Conservation (phyloP, 352 stramenopile genomes). For the Pythium plurisporium region DNA sequence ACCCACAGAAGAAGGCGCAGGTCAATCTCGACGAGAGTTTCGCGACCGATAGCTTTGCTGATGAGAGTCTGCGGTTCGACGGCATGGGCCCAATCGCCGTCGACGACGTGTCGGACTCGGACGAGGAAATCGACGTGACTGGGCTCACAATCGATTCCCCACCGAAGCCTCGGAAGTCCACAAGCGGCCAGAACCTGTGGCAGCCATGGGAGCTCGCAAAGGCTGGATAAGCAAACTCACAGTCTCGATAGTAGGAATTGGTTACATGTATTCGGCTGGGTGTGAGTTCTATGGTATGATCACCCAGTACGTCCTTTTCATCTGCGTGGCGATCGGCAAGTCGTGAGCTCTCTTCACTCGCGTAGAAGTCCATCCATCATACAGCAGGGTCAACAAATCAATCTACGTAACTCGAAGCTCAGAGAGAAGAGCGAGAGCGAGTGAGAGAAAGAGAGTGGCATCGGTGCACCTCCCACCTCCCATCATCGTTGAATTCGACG, state of each 20-base stretch:
- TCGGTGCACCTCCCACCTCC: background rate
- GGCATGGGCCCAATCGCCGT: conserved; percentile 32
- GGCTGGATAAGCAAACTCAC: conserved; percentile 25
- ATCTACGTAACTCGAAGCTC: no score
- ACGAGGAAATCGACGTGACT: conserved; percentile 67
- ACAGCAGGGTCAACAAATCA: no score
- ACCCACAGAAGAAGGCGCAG: conserved; percentile 1
- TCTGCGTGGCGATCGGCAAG: no score
- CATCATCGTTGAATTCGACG: conserved; percentile 15
- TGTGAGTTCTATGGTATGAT: no score
- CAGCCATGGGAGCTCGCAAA: conserved; percentile 71
- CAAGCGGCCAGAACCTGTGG: conserved; percentile 54
- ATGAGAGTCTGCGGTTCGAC: conserved; percentile 33
- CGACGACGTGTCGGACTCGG: conserved; percentile 32
- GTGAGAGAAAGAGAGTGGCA: conserved; percentile 7
- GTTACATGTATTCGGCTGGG: no score
- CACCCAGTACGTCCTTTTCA: no score
- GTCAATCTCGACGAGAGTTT: conserved; percentile 11
- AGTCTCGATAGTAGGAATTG: no score
- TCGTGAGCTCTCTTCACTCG: no score
- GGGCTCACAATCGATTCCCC: conserved; percentile 39
- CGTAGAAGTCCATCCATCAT: no score
- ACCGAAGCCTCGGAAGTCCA: conserved; percentile 24
- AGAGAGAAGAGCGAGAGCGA: no score
- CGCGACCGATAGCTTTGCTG: conserved; percentile 23